Evolutionary conservation across 2,329 filamentous ascomycete genomes (phyloP), one percentile per base, ranked within the genome.

Genomic region (Chaetomium olivaceum): DNA sequence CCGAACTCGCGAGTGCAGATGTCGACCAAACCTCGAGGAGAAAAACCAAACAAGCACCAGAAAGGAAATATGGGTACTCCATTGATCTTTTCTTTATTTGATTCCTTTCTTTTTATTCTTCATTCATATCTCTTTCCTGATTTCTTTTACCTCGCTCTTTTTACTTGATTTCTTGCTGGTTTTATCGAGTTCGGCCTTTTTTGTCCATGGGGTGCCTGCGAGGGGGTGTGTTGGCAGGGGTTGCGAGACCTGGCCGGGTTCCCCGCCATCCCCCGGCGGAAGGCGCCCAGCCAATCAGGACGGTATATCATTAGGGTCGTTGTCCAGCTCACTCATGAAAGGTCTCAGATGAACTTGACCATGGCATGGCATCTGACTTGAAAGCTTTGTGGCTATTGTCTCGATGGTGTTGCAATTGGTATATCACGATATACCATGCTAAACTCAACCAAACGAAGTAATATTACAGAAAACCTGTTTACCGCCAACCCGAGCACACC

Each of bases 191-290:
- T 29, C 27, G 27, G 27, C 27, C 6, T 29, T 29, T 29, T 29
- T 29, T 29, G 27, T 3, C 27, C 27, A 29, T 3, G 6, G 3
- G 27, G 27, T 29, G 27, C 6, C n/a, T n/a, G n/a, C n/a, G n/a
- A n/a, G n/a, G n/a, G n/a, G 60, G 61, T 55, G 58, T 51, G 46
- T 23, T 62, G 61, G 58, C 64, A 66, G 61, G 64, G 67, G 52
- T 68, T 23, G 59, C 19, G 27, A 29, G 43, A 6, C 50, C 19
- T 61, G 64, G 16, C 50, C 57, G n/a, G 58, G 27, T 62, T 59
- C 63, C 63, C 63, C 63, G 59, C 59, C 62, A 36, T 31, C 27
- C 36, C 36, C 19, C 25, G 29, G 3, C 52, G 19, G 8, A 19
- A 16, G 21, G 52, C 14, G 4, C 11, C 2, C 3, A 39, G 51